These are phyloP conservation scores for Saccharomyces mikatae DNA, from an alignment of 805 yeast genomes.

Conservation along the genomic window DNA sequence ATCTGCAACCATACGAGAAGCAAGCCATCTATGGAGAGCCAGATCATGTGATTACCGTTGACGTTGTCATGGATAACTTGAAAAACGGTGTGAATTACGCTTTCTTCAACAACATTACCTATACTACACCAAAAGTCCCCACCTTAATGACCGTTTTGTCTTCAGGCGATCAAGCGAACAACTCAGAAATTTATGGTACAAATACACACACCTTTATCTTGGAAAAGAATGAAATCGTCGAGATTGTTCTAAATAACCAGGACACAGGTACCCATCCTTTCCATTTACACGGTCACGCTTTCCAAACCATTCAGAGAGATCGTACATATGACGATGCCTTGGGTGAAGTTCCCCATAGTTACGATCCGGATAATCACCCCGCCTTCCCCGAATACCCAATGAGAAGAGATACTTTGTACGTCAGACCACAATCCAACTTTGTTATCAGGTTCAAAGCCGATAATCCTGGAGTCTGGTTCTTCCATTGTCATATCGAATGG, in stretches of 20 bases:
- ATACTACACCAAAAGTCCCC: conserved; percentile 77
- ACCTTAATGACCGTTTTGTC: conserved; percentile 69
- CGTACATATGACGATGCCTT: conserved; percentile 46
- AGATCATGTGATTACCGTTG: conserved; percentile 60
- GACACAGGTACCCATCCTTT: conserved; percentile 95
- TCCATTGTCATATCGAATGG: conserved; percentile 99
- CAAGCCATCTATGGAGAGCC: conserved; percentile 54
- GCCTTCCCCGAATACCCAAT: conserved; percentile 68
- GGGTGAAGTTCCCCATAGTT: conserved; percentile 47
- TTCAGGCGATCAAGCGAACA: conserved; percentile 53
- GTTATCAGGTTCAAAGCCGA: conserved; percentile 82
- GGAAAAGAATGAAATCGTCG: conserved; percentile 48
- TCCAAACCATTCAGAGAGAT: conserved; percentile 76
- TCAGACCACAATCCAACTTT: conserved; percentile 76
- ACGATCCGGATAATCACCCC: conserved; percentile 42
- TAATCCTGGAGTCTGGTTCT: conserved; percentile 97
- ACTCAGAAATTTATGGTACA: conserved; percentile 58
- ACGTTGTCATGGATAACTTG: conserved; percentile 78
- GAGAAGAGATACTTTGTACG: conserved; percentile 74
- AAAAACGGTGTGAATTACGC: conserved; percentile 88
- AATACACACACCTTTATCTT: conserved; percentile 72
- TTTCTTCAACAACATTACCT: conserved; percentile 86
- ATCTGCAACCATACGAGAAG: conserved; percentile 55
- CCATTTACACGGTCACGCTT: conserved; percentile 86
- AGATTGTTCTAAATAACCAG: conserved; percentile 72